These are phyloP conservation scores for Lactarius psammicola DNA, from an alignment of 768 basidiomycete genomes.

Conservation along the genomic window DNA sequence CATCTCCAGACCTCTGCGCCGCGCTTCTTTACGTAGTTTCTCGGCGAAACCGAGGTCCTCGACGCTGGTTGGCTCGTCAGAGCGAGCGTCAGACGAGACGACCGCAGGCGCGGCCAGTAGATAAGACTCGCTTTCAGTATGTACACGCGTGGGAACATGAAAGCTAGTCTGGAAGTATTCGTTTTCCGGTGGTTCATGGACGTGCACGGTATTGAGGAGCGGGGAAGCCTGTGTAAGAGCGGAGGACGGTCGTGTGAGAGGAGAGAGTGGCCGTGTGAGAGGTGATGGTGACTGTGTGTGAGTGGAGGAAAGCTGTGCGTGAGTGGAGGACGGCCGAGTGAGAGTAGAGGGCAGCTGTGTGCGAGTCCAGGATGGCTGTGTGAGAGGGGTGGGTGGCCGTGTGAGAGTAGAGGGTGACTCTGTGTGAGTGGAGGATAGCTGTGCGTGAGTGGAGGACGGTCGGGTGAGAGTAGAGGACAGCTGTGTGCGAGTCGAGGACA, in stretches of 20 bases:
- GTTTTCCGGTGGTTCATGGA: background rate
- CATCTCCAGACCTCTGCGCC: background rate
- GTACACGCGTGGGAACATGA: background rate
- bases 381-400: too few species aligned
- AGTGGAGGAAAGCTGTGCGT: background rate
- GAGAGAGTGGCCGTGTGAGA: background rate
- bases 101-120: background rate
- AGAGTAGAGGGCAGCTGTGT: too few species aligned
- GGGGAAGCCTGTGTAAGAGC: background rate
- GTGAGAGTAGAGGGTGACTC: background rate
- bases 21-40: conserved; percentile 7
- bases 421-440: background rate
- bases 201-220: too few species aligned
- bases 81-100: background rate
- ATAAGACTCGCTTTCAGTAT: background rate
- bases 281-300: too few species aligned
- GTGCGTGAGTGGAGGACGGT: too few species aligned
- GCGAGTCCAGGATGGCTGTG: background rate
- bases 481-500: too few species aligned
- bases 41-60: background rate
- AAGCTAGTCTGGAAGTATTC: background rate
- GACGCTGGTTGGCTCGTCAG: background rate
- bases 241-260: too few species aligned
- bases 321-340: too few species aligned
- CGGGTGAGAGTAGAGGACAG: too few species aligned